phyloP scores from a whole-genome alignment of 768 basidiomycete genomes.

The Lepiota brunneoincarnata region DNA sequence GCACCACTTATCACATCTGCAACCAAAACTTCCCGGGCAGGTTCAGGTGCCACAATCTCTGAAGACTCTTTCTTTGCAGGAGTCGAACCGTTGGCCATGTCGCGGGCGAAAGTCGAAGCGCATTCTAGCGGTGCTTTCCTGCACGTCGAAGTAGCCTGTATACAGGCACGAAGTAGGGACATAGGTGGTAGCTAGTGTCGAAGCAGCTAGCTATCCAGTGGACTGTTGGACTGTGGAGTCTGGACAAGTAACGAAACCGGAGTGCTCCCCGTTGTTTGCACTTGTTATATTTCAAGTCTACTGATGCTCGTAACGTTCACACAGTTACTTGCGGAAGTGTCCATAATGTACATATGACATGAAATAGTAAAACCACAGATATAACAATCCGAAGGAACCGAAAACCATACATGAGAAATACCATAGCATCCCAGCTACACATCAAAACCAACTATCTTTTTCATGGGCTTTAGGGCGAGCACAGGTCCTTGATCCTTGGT shows the following conservation, averaged over 20 bases:
- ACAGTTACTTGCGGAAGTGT: too few relatives aligned
- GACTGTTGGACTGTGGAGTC: too few relatives aligned
- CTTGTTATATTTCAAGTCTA: neutral
- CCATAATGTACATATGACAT: too few relatives aligned
- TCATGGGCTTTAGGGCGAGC: conserved; percentile 56
- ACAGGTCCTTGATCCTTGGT: conserved; percentile 46
- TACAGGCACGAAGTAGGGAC: conserved; percentile 54
- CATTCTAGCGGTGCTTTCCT: conserved; percentile 21
- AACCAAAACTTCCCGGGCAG: conserved; percentile 61
- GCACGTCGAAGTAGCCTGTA: conserved; percentile 26
- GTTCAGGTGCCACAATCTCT: conserved; percentile 31
- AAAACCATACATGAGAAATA: neutral
- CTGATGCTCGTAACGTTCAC: too few relatives aligned
- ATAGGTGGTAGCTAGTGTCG: conserved; percentile 27
- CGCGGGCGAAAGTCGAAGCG: conserved; percentile 21
- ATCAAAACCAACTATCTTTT: conserved; percentile 59
- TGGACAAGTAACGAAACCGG: conserved; percentile 8
- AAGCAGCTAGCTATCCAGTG: neutral
- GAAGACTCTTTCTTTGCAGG: conserved; percentile 26
- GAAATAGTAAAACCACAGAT: too few relatives aligned
- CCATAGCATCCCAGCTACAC: conserved; percentile 13
- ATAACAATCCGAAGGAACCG: too few relatives aligned
- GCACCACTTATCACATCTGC: conserved; percentile 87
- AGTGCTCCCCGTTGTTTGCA: conserved; percentile 13
- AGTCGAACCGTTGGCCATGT: conserved; percentile 28